Conservation (phyloP, 768 basidiomycete genomes). For the Mycena rebaudengoi region DNA sequence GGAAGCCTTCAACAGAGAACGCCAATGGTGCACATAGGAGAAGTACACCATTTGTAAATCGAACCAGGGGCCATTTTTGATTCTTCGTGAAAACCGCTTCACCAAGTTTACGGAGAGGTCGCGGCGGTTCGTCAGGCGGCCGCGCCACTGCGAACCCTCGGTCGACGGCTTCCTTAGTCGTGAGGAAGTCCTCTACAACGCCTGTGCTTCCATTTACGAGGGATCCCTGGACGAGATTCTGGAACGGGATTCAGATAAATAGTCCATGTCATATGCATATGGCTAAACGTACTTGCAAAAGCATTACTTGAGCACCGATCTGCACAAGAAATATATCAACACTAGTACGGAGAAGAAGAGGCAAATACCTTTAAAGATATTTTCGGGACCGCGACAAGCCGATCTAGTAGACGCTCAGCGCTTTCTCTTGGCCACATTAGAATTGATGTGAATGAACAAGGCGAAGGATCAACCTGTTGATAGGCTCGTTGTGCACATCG, state of each 20-base stretch:
- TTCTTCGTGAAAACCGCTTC: conserved; percentile 34
- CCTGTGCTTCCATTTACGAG: conserved; percentile 78
- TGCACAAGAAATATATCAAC: conserved; percentile 33
- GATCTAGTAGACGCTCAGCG: conserved; percentile 50
- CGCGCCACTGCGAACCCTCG: conserved; percentile 34
- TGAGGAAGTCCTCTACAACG: conserved; percentile 57
- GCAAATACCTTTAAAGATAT: conserved; percentile 57
- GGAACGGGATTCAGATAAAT: too few relatives aligned
- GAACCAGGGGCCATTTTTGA: conserved; percentile 66
- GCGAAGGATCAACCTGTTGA: conserved; percentile 28
- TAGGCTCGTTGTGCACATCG: conserved; percentile 44
- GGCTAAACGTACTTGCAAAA: conserved; percentile 54
- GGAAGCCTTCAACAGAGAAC: conserved; percentile 65
- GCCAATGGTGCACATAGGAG: conserved; percentile 61
- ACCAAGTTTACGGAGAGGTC: conserved; percentile 27
- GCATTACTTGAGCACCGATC: conserved; percentile 85
- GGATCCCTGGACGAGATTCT: conserved; percentile 64
- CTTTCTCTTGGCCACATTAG: conserved; percentile 8
- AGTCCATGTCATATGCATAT: background rate
- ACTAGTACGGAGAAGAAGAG: background rate
- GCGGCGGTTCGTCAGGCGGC: conserved; percentile 31
- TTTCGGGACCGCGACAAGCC: conserved; percentile 55
- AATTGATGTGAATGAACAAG: background rate
- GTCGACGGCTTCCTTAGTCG: conserved; percentile 54
- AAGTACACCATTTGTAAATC: conserved; percentile 58